These are phyloP conservation scores for Colletotrichum aenigma DNA, from an alignment of 2,329 filamentous ascomycete species.

Conservation along the genomic window DNA sequence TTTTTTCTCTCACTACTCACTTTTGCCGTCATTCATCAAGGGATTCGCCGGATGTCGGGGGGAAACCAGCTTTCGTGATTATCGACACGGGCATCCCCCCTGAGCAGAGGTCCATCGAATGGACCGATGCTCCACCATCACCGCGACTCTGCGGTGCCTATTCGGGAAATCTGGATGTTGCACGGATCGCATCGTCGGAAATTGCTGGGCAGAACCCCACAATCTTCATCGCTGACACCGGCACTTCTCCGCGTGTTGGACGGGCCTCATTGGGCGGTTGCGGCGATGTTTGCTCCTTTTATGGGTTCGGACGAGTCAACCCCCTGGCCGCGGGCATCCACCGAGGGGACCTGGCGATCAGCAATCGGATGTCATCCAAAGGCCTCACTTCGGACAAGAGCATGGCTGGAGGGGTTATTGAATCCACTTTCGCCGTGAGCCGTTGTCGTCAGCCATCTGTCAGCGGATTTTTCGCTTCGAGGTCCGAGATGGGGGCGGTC, in stretches of 20 bases:
- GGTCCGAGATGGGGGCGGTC: background rate
- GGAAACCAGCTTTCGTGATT: background rate
- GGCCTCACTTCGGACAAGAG: background rate
- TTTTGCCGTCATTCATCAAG: background rate
- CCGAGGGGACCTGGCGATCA: background rate
- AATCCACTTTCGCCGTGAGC: background rate
- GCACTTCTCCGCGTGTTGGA: background rate
- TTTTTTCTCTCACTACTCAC: background rate
- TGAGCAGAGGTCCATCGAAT: background rate
- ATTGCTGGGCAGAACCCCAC: slow-evolving; percentile 8
- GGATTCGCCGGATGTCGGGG: slow-evolving; percentile 3
- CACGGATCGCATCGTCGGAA: slow-evolving; percentile 10
- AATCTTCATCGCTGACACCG: background rate
- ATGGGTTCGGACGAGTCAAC: slow-evolving; percentile 8
- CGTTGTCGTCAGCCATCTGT: background rate
- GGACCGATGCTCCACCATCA: background rate
- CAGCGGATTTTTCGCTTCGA: background rate
- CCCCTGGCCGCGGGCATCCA: background rate
- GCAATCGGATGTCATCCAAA: background rate
- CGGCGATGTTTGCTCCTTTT: background rate
- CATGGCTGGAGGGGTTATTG: background rate
- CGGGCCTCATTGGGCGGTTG: background rate
- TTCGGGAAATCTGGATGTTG: background rate
- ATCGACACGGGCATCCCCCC: background rate
- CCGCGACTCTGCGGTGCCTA: background rate